Base-by-base conservation (phyloP, 2,329 filamentous ascomycete species). In the Chaetomiaceae sp. region DNA sequence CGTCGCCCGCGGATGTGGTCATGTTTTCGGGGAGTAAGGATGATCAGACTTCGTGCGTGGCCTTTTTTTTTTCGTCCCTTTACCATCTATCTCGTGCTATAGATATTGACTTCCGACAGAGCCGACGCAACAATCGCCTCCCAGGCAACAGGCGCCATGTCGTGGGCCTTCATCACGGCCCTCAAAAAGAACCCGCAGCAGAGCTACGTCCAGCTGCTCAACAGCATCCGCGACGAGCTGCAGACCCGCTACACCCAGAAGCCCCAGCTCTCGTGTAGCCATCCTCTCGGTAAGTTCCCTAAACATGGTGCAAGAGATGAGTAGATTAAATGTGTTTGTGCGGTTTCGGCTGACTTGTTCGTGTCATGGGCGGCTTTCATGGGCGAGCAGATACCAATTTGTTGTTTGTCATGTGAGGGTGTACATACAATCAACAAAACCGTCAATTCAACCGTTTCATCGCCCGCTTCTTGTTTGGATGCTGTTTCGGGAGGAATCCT, bases 21-120 rank as follows among this genome's bases (percentile, higher is more conserved):
- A 96, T 97, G 90, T 94, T 91, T 83, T 95, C 90, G 51, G 94
- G 94, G 53, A 95, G 89, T 75, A 97, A 97, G 71, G 94, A 97
- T 67, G 84, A 88, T 62, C 94, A 99, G 74, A 99, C 92, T 65
- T 91, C 88, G 85, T 90, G 77, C 74, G 87, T 84, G 64, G 60
- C 68, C 67, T 61, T 54, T 57, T 66, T 61, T 54, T 58, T 60
- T 59, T 57, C 45, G 56, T 45, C 50, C 23, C 45, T 39, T 23
- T 15, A 12, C 17, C 1, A 20, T 27, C 14, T 14, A 14, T 5
- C 27, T 20, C 15, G 25, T 8, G 6, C 9, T 5, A 23, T n/a
- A 19, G n/a, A 3, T 8, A 19, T 29, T 8, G 31, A 9, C 38
- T 53, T 19, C 15, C 6, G 11, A 14, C 64, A 96, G 91, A 60